Conservation (phyloP, 495 filamentous ascomycete genomes). For the Staphylotrichum longicolle region DNA sequence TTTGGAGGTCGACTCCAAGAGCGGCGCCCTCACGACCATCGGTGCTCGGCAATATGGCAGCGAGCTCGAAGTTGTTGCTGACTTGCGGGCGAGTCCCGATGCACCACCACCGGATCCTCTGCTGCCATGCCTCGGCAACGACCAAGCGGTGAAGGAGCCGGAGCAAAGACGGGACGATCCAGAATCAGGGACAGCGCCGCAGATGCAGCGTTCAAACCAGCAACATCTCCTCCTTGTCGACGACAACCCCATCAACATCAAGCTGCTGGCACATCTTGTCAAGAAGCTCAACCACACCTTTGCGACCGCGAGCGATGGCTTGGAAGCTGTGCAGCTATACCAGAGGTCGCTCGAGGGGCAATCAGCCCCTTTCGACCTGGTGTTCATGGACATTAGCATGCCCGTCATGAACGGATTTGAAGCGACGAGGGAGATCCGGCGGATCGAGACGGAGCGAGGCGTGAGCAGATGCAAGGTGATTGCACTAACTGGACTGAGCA, state of each 20-base stretch:
- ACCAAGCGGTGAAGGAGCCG: constrained; percentile 32
- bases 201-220: neutral
- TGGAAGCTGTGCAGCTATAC: constrained; percentile 44
- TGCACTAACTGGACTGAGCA: constrained; percentile 67
- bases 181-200: neutral
- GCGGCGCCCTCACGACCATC: neutral
- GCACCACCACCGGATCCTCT: too few relatives aligned
- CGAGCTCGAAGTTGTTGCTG: too few relatives aligned
- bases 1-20: neutral
- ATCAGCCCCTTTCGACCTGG: constrained; percentile 44
- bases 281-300: constrained; percentile 44
- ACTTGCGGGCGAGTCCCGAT: too few relatives aligned
- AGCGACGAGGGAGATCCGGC: constrained; percentile 55
- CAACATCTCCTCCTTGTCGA: constrained; percentile 63
- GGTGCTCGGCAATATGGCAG: too few relatives aligned
- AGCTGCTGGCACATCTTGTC: constrained; percentile 63
- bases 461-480: constrained; percentile 54
- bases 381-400: constrained; percentile 69
- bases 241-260: constrained; percentile 74
- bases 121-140: too few relatives aligned
- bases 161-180: constrained; percentile 21
- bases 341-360: constrained; percentile 27
- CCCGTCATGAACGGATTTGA: constrained; percentile 63
- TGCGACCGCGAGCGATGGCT: constrained; percentile 42
- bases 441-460: constrained; percentile 42